phyloP scores from a whole-genome alignment of 23 red algal species.

The Gracilariopsis chorda region DNA sequence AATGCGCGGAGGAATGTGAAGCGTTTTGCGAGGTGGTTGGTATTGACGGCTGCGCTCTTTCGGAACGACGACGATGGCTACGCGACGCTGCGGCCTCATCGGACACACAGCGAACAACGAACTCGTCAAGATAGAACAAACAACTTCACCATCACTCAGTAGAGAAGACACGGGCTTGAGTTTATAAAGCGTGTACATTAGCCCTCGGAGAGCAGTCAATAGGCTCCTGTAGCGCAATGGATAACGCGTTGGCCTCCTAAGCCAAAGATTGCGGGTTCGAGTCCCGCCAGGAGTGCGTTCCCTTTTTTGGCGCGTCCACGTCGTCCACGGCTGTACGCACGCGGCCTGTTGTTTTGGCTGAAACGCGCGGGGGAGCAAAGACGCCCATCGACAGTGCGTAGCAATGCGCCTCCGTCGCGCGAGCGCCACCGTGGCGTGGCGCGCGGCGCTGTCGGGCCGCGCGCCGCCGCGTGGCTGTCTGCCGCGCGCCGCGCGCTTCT shows the following conservation, averaged over 20 bases:
- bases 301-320: not conserved
- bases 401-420: too few species aligned
- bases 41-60: not conserved
- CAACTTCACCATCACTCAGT: too few species aligned
- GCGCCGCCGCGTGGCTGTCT: not conserved
- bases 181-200: too few species aligned
- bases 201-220: not conserved
- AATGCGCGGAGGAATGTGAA: not conserved
- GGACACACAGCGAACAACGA: not conserved
- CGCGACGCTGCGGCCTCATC: not conserved
- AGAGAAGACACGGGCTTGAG: too few species aligned
- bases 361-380: too few species aligned
- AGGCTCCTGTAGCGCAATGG: conserved; percentile 76
- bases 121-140: too few species aligned
- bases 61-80: not conserved
- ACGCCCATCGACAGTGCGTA: too few species aligned
- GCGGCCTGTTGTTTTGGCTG: too few species aligned
- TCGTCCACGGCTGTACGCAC: too few species aligned
- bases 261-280: conserved; percentile 83
- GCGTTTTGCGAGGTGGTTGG: not conserved
- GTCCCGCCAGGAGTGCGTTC: conserved; percentile 61
- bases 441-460: too few species aligned
- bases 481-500: not conserved
- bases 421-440: too few species aligned
- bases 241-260: conserved; percentile 83